Conservation (phyloP, 768 basidiomycete species). For the Tulasnella sp. region DNA sequence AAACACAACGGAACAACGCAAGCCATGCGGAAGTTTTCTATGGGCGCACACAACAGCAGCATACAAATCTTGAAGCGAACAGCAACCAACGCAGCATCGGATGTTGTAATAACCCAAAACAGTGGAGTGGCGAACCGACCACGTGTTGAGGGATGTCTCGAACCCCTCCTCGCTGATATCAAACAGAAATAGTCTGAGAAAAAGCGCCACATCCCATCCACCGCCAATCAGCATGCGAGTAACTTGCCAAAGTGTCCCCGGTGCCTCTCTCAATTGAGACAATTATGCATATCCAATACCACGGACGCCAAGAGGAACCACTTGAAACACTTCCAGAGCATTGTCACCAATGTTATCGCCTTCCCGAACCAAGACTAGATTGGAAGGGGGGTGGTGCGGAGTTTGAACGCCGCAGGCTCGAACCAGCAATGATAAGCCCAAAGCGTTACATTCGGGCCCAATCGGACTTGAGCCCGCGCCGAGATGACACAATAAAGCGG, state of each 20-base stretch:
- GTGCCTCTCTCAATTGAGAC: not conserved
- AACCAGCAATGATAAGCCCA: not conserved
- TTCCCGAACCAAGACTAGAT: not conserved
- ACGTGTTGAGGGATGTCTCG: not conserved
- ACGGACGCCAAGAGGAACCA: not conserved
- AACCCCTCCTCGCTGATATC: not conserved
- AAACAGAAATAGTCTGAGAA: not conserved
- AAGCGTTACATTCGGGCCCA: not conserved
- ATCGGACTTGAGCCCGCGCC: not conserved
- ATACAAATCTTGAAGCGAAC: not conserved
- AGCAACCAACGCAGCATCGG: not conserved
- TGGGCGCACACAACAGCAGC: not conserved
- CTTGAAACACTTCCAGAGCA: not conserved
- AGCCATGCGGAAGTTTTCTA: not conserved
- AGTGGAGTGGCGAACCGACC: not conserved
- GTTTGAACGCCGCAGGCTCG: not conserved
- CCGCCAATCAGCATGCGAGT: not conserved
- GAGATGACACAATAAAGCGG: not conserved
- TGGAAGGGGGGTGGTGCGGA: not conserved
- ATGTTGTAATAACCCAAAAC: constrained; percentile 2
- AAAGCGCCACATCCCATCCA: not conserved
- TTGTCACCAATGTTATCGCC: not conserved
- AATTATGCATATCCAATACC: not conserved
- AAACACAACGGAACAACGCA: not conserved
- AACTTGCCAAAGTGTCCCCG: not conserved